These are phyloP conservation scores for Trichomonas tenax DNA, from an alignment of 208 protist genomes.

Conservation along the genomic window DNA sequence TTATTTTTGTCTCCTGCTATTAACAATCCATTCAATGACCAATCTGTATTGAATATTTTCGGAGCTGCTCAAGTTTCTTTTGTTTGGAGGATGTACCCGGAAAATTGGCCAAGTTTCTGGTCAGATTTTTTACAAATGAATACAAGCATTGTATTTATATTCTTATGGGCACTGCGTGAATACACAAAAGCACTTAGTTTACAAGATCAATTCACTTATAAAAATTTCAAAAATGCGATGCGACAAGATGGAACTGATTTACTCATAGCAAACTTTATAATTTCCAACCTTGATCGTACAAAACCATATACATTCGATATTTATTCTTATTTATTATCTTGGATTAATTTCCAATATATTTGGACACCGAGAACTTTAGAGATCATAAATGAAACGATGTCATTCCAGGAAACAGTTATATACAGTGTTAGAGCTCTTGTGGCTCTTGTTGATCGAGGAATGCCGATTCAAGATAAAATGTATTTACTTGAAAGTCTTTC, in stretches of 20 bases:
- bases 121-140: neutral
- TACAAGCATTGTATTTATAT: neutral
- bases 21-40: neutral
- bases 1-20: neutral
- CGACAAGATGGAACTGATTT: neutral
- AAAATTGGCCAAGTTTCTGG: neutral
- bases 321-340: neutral
- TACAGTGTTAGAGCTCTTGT: neutral
- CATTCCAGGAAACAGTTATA: neutral
- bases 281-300: neutral
- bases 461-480: neutral
- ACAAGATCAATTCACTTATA: neutral
- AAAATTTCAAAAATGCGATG: neutral
- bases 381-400: neutral
- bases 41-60: neutral
- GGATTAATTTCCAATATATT: neutral
- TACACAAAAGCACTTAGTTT: neutral
- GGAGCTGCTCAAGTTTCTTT: neutral
- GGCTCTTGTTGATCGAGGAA: neutral
- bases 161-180: neutral
- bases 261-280: neutral
- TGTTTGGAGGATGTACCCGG: neutral
- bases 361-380: neutral
- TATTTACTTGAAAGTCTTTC: neutral
- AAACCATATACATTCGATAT: neutral